These are phyloP conservation scores for Mortierella sp. DNA, from an alignment of 371 early-diverging fungal genomes.

Conservation along the genomic window DNA sequence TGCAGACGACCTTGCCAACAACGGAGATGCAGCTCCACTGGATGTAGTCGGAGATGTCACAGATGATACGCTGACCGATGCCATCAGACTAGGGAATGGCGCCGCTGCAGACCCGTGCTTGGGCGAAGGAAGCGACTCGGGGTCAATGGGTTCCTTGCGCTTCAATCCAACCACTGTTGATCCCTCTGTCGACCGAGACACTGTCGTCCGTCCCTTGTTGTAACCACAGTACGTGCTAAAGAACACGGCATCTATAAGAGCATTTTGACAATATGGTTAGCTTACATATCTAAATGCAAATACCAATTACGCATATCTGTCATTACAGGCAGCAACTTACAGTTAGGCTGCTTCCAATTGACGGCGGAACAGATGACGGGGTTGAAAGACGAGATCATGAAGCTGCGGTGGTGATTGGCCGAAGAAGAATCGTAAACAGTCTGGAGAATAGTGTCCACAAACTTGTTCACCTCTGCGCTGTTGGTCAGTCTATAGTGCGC, in stretches of 20 bases:
- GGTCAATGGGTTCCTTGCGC: conserved; percentile 46
- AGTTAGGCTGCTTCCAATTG: conserved; percentile 98
- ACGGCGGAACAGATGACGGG: conserved; percentile 91
- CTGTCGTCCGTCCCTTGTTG: conserved; percentile 57
- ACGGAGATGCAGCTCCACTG: conserved; percentile 18
- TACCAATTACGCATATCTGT: not conserved
- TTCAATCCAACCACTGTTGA: conserved; percentile 15
- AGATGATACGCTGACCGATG: conserved; percentile 24
- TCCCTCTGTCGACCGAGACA: not conserved
- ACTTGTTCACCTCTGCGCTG: conserved; percentile 77
- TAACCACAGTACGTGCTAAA: conserved; percentile 85
- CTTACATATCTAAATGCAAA: not conserved
- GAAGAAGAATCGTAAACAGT: conserved; percentile 78
- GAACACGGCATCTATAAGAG: conserved; percentile 82
- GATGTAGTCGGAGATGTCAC: conserved; percentile 12
- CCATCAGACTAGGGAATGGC: conserved; percentile 4
- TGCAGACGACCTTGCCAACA: conserved; percentile 16
- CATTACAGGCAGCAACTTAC: conserved; percentile 59
- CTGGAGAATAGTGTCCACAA: conserved; percentile 88
- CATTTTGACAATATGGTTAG: not conserved
- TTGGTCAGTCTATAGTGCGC: conserved; percentile 65
- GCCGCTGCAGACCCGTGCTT: conserved; percentile 39
- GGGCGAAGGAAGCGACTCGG: conserved; percentile 43
- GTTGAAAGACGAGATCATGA: conserved; percentile 92
- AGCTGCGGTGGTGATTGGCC: conserved; percentile 63